Conservation (phyloP, 2,329 filamentous ascomycete species). For the Tolypocladium ophioglossoides region DNA sequence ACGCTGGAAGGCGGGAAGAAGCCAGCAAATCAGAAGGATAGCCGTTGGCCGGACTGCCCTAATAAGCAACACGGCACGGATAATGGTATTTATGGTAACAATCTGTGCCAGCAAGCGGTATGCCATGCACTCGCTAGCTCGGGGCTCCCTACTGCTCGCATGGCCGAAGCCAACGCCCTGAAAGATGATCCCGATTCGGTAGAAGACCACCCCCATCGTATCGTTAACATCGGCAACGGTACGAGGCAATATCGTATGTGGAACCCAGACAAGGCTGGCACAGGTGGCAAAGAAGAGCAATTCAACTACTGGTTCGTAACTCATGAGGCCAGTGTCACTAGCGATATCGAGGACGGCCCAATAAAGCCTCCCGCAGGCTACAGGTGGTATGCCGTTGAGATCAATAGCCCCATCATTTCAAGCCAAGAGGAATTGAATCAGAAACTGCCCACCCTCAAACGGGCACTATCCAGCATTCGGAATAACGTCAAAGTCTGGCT, state of each 20-base stretch:
- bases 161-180: not conserved
- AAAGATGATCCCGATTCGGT: not conserved
- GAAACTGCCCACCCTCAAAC: slow-evolving; percentile 10
- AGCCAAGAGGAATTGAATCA: slow-evolving; percentile 8
- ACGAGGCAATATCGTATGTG: not conserved
- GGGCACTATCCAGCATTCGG: slow-evolving; percentile 8
- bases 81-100: slow-evolving; percentile 5
- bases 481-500: slow-evolving; percentile 11
- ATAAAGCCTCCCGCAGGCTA: slow-evolving; percentile 5
- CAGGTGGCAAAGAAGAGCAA: not conserved
- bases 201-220: not conserved
- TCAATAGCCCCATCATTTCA: slow-evolving; percentile 14
- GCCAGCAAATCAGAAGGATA: slow-evolving; percentile 1
- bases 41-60: not conserved
- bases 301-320: slow-evolving; percentile 1
- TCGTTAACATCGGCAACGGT: not conserved
- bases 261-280: not conserved
- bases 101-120: slow-evolving; percentile 2
- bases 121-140: slow-evolving; percentile 10
- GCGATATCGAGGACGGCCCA: not conserved
- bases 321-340: not conserved
- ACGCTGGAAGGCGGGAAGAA: not conserved
- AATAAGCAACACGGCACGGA: not conserved
- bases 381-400: slow-evolving; percentile 14
- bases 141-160: slow-evolving; percentile 8